phyloP scores from a whole-genome alignment of 2,329 filamentous ascomycete genomes.

The Xylariales sp. region DNA sequence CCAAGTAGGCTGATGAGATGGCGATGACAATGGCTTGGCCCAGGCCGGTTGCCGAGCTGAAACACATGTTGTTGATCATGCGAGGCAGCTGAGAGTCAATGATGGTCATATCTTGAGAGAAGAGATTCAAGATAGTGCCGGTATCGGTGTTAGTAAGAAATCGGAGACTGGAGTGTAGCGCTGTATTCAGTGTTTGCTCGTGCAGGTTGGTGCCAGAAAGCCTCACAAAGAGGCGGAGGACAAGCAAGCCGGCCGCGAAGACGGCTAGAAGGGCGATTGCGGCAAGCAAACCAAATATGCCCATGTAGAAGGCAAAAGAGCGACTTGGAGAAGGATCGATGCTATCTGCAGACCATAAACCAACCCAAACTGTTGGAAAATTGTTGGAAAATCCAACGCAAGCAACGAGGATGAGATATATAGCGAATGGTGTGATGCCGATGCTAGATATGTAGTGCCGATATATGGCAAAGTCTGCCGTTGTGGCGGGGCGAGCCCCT shows the following conservation, averaged over 20 bases:
- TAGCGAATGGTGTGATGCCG: neutral
- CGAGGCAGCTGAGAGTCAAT: neutral
- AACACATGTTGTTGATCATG: neutral
- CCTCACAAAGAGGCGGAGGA: slow-evolving; percentile 4
- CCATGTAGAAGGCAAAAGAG: slow-evolving; percentile 2
- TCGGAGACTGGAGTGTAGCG: neutral
- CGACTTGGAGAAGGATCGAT: neutral
- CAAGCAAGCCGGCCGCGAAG: neutral
- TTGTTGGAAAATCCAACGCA: neutral
- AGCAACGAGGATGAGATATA: neutral
- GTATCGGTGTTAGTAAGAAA: neutral
- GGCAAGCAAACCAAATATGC: slow-evolving; percentile 1
- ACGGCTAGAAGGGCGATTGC: neutral
- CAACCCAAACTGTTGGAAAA: neutral
- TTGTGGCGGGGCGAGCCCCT: neutral
- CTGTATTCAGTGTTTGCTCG: neutral
- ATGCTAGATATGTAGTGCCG: neutral
- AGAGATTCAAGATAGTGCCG: neutral
- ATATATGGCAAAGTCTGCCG: neutral
- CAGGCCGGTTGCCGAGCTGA: neutral
- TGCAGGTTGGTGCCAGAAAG: slow-evolving; percentile 7
- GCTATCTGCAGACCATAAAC: neutral
- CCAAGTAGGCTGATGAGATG: slow-evolving; percentile 4
- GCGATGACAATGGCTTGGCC: slow-evolving; percentile 4
- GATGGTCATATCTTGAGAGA: neutral